Percentiles rank a stretch among this genome's conserved stretches.
phyloP scores from a whole-genome alignment of 2,329 filamentous ascomycete species.

The Thelonectria discophora region DNA sequence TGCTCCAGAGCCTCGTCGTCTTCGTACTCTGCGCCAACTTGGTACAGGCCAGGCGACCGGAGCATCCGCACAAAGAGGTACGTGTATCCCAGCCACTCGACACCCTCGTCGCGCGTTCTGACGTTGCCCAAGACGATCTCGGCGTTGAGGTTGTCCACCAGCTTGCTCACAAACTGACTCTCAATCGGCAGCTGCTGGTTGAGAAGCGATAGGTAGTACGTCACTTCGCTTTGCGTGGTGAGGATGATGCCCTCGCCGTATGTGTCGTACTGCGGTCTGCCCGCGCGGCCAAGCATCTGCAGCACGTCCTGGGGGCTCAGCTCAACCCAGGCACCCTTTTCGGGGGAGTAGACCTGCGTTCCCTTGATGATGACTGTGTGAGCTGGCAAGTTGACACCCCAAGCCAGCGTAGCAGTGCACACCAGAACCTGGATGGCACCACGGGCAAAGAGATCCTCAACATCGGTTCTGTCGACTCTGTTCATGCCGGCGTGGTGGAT shows the following conservation, averaged over 20 bases:
- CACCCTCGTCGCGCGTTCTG: conserved; percentile 88
- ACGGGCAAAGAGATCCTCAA: conserved; percentile 92
- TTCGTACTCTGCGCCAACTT: conserved; percentile 95
- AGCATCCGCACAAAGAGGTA: conserved; percentile 99
- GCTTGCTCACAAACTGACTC: conserved; percentile 90
- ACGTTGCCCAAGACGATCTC: conserved; percentile 96
- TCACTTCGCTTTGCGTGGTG: conserved; percentile 91
- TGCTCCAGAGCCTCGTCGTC: conserved; percentile 92
- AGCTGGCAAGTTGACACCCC: conserved; percentile 97
- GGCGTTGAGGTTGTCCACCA: conserved; percentile 96
- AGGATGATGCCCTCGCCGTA: conserved; percentile 99
- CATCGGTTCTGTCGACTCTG: conserved; percentile 90
- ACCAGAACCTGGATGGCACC: conserved; percentile 94
- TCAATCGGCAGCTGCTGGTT: conserved; percentile 98
- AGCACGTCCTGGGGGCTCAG: conserved; percentile 96
- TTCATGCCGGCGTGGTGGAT: conserved; percentile 99
- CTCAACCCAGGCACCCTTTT: conserved; percentile 99
- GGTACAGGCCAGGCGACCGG: conserved; percentile 91
- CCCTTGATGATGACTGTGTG: conserved; percentile 99
- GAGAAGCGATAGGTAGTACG: conserved; percentile 95
- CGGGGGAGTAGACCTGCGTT: conserved; percentile 96
- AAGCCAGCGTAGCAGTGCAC: conserved; percentile 96
- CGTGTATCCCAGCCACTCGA: conserved; percentile 99
- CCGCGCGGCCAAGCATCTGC: conserved; percentile 98
- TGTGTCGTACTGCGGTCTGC: conserved; percentile 94